Percentiles rank a stretch among this genome's conserved stretches.
phyloP scores from a whole-genome alignment of 2,329 filamentous ascomycete genomes.

The Rutstroemia sp. region DNA sequence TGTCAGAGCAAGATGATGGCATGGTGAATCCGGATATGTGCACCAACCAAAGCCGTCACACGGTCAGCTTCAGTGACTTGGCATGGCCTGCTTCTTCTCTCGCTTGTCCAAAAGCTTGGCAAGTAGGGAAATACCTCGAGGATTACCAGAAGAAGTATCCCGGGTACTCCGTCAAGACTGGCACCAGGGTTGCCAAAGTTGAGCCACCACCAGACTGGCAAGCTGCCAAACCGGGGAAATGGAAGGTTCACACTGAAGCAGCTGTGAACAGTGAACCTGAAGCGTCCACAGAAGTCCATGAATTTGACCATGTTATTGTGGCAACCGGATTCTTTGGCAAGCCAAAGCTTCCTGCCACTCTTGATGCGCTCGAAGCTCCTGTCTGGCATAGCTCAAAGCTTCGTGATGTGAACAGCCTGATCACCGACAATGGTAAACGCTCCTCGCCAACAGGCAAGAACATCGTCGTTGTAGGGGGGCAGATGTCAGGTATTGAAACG shows the following conservation, averaged over 20 bases:
- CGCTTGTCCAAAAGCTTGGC: slow-evolving; percentile 68
- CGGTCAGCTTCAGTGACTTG: slow-evolving; percentile 64
- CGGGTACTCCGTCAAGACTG: slow-evolving; percentile 19
- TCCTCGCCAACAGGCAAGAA: slow-evolving; percentile 39
- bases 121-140: slow-evolving; percentile 66
- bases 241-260: slow-evolving; percentile 17
- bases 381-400: slow-evolving; percentile 64
- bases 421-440: slow-evolving; percentile 32
- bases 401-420: slow-evolving; percentile 43
- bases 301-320: slow-evolving; percentile 65
- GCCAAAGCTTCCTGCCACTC: slow-evolving; percentile 43
- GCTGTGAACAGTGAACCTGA: neutral
- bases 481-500: slow-evolving; percentile 77
- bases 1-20: slow-evolving; percentile 36
- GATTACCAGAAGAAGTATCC: slow-evolving; percentile 51
- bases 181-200: slow-evolving; percentile 16
- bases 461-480: slow-evolving; percentile 69
- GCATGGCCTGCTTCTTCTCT: slow-evolving; percentile 57
- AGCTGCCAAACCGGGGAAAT: slow-evolving; percentile 7
- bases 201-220: slow-evolving; percentile 3
- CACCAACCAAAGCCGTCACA: slow-evolving; percentile 71
- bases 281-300: neutral
- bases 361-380: slow-evolving; percentile 33
- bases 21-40: slow-evolving; percentile 60
- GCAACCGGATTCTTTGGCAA: slow-evolving; percentile 71